A percentile compares a stretch with the other conserved stretches of the same genome.
Conservation (phyloP, 257 asterid genomes). For the Cinchona pubescens region DNA sequence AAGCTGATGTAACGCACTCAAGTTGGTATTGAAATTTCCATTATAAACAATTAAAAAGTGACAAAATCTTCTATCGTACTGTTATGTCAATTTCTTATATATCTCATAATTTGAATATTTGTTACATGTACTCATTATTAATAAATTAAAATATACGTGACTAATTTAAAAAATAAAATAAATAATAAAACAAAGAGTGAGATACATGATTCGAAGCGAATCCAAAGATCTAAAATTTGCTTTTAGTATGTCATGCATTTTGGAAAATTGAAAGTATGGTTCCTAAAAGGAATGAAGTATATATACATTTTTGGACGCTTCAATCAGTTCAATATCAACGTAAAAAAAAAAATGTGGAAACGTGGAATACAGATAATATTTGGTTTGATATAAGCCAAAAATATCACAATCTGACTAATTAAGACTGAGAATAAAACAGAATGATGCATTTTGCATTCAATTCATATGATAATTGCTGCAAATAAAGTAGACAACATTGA, state of each 20-base stretch:
- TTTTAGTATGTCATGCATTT: too few relatives aligned
- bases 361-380: background rate
- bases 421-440: background rate
- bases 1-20: background rate
- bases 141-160: too few relatives aligned
- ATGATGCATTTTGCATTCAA: background rate
- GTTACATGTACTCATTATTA: too few relatives aligned
- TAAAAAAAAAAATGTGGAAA: background rate
- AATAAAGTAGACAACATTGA: background rate
- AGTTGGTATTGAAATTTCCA: background rate
- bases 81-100: too few relatives aligned
- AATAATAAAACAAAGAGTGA: too few relatives aligned
- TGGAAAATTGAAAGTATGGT: background rate
- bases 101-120: too few relatives aligned
- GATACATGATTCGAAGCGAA: too few relatives aligned
- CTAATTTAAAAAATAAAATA: too few relatives aligned
- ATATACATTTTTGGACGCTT: background rate
- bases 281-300: background rate
- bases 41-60: too few relatives aligned
- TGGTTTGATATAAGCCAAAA: background rate
- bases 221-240: too few relatives aligned
- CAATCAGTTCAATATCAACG: background rate
- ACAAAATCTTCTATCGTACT: too few relatives aligned
- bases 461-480: background rate
- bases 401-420: background rate